A percentile compares a stretch with the other conserved stretches of the same genome.
Evolutionary conservation across 768 basidiomycete genomes (phyloP).

Genomic region (Mycena epipterygia): DNA sequence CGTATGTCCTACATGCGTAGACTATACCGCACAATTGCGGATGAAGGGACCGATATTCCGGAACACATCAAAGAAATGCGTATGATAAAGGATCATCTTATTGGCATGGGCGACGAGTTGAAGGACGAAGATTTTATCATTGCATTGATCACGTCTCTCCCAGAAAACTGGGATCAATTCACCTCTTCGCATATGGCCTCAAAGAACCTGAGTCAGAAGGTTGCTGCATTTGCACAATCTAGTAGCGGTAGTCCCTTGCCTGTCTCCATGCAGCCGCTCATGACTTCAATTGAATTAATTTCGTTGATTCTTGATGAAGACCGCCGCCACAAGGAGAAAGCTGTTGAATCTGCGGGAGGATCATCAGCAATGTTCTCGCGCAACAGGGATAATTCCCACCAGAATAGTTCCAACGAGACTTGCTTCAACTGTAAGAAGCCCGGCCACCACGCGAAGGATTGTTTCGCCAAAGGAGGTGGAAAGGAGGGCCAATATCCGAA

Average conservation of each 20-base stretch:
- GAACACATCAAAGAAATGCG: no score
- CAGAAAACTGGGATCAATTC: conserved; percentile 9
- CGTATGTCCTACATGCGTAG: neutral
- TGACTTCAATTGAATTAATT: no score
- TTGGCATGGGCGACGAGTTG: no score
- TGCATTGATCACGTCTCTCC: no score
- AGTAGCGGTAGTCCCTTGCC: conserved; percentile 8
- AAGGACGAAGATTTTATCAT: no score
- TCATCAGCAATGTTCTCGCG: conserved; percentile 14
- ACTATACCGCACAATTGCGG: no score
- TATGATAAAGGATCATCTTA: no score
- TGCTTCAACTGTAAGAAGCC: conserved; percentile 12
- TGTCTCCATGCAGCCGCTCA: no score
- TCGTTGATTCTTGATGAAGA: no score
- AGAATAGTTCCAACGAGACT: neutral
- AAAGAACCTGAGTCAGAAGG: conserved; percentile 4
- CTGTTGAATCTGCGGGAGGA: conserved; percentile 3
- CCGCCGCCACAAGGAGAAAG: no score
- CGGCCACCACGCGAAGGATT: conserved; percentile 14
- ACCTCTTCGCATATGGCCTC: neutral
- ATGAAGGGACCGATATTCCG: no score
- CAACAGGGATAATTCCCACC: neutral
- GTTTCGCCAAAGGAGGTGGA: conserved; percentile 17
- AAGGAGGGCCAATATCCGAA: conserved; percentile 18
- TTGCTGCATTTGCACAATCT: conserved; percentile 5